A percentile compares a stretch with the other conserved stretches of the same genome.
phyloP scores from a whole-genome alignment of 306 rosid species.

The Medicago arabica region DNA sequence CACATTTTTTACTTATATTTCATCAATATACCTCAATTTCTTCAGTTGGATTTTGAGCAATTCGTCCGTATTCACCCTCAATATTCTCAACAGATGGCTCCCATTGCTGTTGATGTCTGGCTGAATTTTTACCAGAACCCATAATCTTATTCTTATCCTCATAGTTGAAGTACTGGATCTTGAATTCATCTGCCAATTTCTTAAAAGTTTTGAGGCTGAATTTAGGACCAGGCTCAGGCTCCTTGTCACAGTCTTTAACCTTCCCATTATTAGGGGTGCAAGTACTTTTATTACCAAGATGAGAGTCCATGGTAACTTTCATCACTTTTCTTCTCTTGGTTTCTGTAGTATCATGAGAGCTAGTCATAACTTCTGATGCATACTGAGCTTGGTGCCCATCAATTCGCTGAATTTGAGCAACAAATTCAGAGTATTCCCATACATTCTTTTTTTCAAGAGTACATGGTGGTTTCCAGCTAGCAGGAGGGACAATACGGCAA shows the following conservation, averaged over 20 bases:
- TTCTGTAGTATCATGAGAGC: constrained; percentile 36
- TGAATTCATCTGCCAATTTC: constrained; percentile 78
- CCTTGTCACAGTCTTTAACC: constrained; percentile 37
- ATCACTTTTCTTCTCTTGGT: constrained; percentile 57
- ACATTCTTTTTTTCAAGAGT: constrained; percentile 47
- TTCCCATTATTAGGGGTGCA: constrained; percentile 42
- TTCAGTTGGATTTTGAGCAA: constrained; percentile 78
- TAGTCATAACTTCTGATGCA: constrained; percentile 41
- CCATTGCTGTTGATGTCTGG: constrained; percentile 48
- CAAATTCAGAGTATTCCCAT: constrained; percentile 65
- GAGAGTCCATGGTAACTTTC: constrained; percentile 48
- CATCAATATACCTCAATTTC: constrained; percentile 72
- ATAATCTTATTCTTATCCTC: constrained; percentile 46
- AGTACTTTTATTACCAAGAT: constrained; percentile 36
- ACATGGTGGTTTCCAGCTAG: constrained; percentile 69
- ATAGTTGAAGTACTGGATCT: constrained; percentile 62
- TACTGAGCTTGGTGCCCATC: constrained; percentile 61
- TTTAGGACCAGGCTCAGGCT: constrained; percentile 60
- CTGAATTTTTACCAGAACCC: constrained; percentile 42
- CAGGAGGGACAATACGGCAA: constrained; percentile 87
- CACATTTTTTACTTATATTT: constrained; percentile 22
- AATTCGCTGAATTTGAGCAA: constrained; percentile 65
- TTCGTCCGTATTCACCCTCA: constrained; percentile 81
- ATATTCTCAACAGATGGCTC: constrained; percentile 73
- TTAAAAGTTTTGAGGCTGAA: constrained; percentile 67